These are phyloP conservation scores for Meyerozyma sp. DNA, from an alignment of 1,139 yeast genomes.

Conservation along the genomic window DNA sequence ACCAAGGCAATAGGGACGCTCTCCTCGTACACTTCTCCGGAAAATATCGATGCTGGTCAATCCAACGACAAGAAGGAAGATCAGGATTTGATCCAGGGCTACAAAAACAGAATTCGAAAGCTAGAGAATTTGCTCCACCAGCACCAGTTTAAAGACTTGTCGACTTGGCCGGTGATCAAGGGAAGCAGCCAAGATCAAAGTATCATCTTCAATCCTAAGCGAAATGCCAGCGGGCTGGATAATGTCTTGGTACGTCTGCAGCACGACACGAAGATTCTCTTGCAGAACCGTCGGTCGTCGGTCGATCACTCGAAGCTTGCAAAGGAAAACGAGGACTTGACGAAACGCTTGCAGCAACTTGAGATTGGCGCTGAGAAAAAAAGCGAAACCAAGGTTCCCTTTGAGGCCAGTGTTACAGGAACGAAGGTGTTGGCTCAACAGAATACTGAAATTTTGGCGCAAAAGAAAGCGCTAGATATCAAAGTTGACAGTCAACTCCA, in stretches of 20 bases:
- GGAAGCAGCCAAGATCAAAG: background rate
- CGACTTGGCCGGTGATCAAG: conserved; percentile 47
- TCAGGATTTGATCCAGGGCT: conserved; percentile 44
- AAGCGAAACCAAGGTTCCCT: background rate
- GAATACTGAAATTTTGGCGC: conserved; percentile 13
- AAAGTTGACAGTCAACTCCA: conserved; percentile 5
- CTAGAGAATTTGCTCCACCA: conserved; percentile 65
- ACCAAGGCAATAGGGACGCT: conserved; percentile 32
- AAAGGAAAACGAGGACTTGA: background rate
- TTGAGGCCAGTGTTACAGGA: conserved; percentile 1
- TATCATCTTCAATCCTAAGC: background rate
- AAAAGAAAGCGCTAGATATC: conserved; percentile 1
- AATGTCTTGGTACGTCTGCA: background rate
- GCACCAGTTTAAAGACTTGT: conserved; percentile 52
- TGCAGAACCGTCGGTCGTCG: background rate
- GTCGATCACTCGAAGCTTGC: background rate
- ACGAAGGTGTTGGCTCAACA: conserved; percentile 11
- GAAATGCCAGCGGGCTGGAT: background rate
- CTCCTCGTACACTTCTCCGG: conserved; percentile 27
- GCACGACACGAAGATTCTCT: background rate
- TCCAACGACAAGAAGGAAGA: conserved; percentile 27
- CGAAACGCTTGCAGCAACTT: background rate
- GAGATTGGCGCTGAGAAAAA: background rate
- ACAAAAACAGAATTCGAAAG: conserved; percentile 55
- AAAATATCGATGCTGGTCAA: conserved; percentile 24